These are phyloP conservation scores for Talaromyces pinophilus DNA, from an alignment of 2,329 filamentous ascomycete species.

Conservation along the genomic window DNA sequence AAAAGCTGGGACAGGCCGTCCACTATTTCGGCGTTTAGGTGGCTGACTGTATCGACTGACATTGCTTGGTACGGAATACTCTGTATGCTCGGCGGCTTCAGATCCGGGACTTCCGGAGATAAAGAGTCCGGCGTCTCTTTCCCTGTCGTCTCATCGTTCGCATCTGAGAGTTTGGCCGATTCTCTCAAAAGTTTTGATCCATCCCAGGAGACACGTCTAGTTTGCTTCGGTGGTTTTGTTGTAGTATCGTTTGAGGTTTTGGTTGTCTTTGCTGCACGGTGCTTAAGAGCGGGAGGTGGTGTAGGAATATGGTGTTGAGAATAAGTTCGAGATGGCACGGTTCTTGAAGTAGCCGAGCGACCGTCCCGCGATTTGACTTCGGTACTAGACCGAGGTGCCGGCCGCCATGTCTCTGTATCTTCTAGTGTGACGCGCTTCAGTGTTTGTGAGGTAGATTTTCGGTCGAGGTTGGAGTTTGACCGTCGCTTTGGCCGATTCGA, in stretches of 20 bases:
- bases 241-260: conserved; percentile 28
- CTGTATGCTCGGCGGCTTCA: conserved; percentile 23
- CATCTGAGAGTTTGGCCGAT: conserved; percentile 24
- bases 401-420: conserved; percentile 41
- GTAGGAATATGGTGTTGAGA: conserved; percentile 33
- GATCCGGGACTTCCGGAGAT: conserved; percentile 28
- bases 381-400: conserved; percentile 33
- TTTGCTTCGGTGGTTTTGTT: conserved; percentile 27
- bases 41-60: conserved; percentile 37
- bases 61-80: conserved; percentile 23
- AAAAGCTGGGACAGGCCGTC: conserved; percentile 40
- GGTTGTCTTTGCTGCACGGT: conserved; percentile 42
- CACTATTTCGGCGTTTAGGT: conserved; percentile 42
- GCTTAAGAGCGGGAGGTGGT: conserved; percentile 44
- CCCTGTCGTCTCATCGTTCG: background rate
- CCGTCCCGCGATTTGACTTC: conserved; percentile 39
- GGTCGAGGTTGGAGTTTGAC: conserved; percentile 39
- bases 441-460: conserved; percentile 42
- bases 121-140: conserved; percentile 25
- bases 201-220: conserved; percentile 43
- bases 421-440: conserved; percentile 44
- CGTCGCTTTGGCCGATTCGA: conserved; percentile 31
- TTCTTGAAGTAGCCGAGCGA: conserved; percentile 34
- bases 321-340: conserved; percentile 13
- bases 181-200: conserved; percentile 39